Percentiles rank a stretch among this genome's conserved stretches.
These are phyloP conservation scores for Agaricus sinodeliciosus DNA, from an alignment of 768 basidiomycete genomes.

Conservation along the genomic window DNA sequence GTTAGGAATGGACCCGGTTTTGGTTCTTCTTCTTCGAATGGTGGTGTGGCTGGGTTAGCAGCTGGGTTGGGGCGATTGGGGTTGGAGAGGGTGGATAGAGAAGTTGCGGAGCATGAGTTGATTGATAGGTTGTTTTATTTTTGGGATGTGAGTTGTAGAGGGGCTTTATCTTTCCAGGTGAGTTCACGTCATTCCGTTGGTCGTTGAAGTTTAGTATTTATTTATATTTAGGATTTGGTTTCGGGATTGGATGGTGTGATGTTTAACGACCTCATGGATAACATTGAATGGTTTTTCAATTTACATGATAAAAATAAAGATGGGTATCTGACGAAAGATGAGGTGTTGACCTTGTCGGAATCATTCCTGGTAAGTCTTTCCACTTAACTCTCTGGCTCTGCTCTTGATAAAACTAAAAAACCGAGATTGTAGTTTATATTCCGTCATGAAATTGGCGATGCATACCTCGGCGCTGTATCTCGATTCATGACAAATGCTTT, in stretches of 20 bases:
- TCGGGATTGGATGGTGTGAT: constrained; percentile 86
- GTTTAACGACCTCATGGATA: constrained; percentile 97
- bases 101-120: constrained; percentile 93
- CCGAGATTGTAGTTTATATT: constrained; percentile 80
- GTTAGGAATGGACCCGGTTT: constrained; percentile 76
- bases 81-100: constrained; percentile 81
- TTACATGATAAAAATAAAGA: constrained; percentile 96
- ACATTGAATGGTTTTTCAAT: constrained; percentile 98
- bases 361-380: constrained; percentile 63
- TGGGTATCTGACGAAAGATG: constrained; percentile 92
- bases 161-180: constrained; percentile 87
- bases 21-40: constrained; percentile 18
- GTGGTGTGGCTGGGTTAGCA: constrained; percentile 4
- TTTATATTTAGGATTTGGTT: constrained; percentile 66
- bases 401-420: neutral
- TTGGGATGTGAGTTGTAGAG: constrained; percentile 81
- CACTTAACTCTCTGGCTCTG: neutral
- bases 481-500: constrained; percentile 98
- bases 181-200: constrained; percentile 12
- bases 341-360: constrained; percentile 92
- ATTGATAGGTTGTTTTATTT: constrained; percentile 91
- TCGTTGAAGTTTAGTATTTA: neutral
- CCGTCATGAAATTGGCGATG: constrained; percentile 93
- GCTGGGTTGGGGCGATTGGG: neutral
- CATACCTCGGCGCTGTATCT: constrained; percentile 92